These are phyloP conservation scores for Verticillium nubilum DNA, from an alignment of 2,329 filamentous ascomycete genomes.

Conservation along the genomic window DNA sequence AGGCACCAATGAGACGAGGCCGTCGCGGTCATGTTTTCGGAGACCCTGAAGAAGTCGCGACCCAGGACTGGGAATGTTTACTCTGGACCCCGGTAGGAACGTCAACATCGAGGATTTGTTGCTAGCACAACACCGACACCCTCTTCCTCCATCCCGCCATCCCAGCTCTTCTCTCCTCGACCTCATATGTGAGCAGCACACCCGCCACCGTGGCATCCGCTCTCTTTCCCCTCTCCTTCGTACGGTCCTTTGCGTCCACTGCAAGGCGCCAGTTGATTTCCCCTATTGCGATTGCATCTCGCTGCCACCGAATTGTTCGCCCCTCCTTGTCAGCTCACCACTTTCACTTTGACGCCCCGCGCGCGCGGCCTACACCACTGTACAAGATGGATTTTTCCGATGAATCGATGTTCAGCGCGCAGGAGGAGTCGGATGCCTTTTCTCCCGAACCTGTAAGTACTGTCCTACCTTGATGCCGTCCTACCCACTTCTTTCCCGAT, in stretches of 20 bases:
- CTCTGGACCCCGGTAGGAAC: constrained; percentile 5
- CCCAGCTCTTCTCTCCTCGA: constrained; percentile 1
- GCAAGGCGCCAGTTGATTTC: not conserved
- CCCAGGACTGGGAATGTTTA: constrained; percentile 1
- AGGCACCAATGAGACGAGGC: not conserved
- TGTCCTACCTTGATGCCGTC: not conserved
- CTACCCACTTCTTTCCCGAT: not conserved
- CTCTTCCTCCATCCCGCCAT: constrained; percentile 2
- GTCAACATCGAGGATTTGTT: constrained; percentile 12
- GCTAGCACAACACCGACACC: constrained; percentile 12
- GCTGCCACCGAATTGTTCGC: not conserved
- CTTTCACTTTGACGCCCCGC: constrained; percentile 1
- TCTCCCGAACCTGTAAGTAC: constrained; percentile 31
- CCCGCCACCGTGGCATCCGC: constrained; percentile 8
- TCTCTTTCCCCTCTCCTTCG: constrained; percentile 4
- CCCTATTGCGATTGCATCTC: not conserved
- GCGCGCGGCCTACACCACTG: constrained; percentile 5
- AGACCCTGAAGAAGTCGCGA: not conserved
- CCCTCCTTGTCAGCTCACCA: not conserved
- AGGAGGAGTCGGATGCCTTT: constrained; percentile 35
- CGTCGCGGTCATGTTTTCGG: not conserved
- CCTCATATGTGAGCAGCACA: constrained; percentile 2
- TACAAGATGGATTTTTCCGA: constrained; percentile 52
- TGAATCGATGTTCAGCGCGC: constrained; percentile 38
- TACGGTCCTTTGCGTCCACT: constrained; percentile 3